Conservation (phyloP, 306 rosid species). For the Morella rubra region DNA sequence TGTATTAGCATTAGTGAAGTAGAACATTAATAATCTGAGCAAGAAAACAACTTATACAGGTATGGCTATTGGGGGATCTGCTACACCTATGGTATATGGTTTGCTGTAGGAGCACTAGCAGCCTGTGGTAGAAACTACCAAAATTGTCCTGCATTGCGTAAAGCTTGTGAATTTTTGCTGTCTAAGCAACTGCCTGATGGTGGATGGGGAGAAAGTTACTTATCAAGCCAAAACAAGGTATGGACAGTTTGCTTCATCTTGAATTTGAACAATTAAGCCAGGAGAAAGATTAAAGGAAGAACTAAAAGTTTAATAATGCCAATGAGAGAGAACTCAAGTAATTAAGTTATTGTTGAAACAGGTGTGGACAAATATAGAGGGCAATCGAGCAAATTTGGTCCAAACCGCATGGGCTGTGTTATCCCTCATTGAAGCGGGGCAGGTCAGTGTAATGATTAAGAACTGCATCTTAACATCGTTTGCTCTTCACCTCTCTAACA, state of each 20-base stretch:
- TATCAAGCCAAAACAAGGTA: slow-evolving; percentile 65
- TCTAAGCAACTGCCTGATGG: slow-evolving; percentile 67
- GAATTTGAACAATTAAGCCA: neutral
- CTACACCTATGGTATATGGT: slow-evolving; percentile 76
- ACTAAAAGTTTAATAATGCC: neutral
- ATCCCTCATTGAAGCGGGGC: neutral
- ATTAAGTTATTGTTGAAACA: slow-evolving; percentile 1
- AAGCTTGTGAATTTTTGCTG: slow-evolving; percentile 58
- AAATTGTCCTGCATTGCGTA: slow-evolving; percentile 42
- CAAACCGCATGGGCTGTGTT: neutral
- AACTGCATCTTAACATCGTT: too few species aligned
- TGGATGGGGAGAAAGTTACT: slow-evolving; percentile 84
- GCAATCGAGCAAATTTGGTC: slow-evolving; percentile 39
- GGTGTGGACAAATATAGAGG: slow-evolving; percentile 67
- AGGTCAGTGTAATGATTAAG: neutral
- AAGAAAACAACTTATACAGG: slow-evolving; percentile 33
- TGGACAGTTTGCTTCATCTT: neutral
- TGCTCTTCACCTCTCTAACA: too few species aligned
- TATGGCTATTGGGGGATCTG: slow-evolving; percentile 83
- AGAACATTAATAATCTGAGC: too few species aligned
- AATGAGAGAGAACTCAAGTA: neutral
- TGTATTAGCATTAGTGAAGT: too few species aligned
- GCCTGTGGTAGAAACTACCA: slow-evolving; percentile 43
- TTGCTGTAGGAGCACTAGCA: slow-evolving; percentile 50
- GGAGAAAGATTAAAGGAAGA: too few species aligned